Evolutionary conservation across 1,284 basidiomycete species (phyloP).

Genomic region (Mycena sp.): DNA sequence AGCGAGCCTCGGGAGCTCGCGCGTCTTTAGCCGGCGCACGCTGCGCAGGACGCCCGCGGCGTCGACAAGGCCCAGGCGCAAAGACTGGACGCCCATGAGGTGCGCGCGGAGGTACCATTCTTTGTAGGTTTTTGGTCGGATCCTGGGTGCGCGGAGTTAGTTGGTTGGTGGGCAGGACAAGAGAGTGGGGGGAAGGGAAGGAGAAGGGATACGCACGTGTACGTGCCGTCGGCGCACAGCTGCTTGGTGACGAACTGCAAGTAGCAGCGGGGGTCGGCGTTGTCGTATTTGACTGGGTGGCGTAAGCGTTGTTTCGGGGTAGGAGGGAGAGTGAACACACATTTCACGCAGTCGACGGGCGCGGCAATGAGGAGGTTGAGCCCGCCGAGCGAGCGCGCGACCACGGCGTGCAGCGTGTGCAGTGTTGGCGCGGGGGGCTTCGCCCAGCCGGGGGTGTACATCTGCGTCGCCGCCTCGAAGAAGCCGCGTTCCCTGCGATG

Average conservation of each 20-base stretch:
- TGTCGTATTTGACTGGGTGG: conserved; percentile 5
- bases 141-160: not conserved
- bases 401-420: conserved; percentile 27
- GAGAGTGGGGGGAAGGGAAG: not conserved
- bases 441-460: not conserved
- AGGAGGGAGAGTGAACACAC: conserved; percentile 7
- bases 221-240: not conserved
- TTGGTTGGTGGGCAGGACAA: not conserved
- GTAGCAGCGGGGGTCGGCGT: conserved; percentile 19
- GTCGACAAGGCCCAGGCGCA: conserved; percentile 27
- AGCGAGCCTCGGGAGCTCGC: conserved; percentile 5
- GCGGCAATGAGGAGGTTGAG: conserved; percentile 31
- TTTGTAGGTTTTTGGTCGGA: conserved; percentile 17
- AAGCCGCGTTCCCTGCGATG: conserved; percentile 26
- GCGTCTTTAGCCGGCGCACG: conserved; percentile 13
- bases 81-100: conserved; percentile 20
- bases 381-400: conserved; percentile 31
- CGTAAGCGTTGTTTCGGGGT: not conserved
- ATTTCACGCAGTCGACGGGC: conserved; percentile 24
- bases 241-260: conserved; percentile 24
- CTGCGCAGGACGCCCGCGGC: conserved; percentile 13
- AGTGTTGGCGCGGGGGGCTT: not conserved
- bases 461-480: conserved; percentile 16
- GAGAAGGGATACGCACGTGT: not conserved
- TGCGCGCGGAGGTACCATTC: conserved; percentile 28